Conservation (phyloP, 2,329 filamentous ascomycete genomes). For the Ilyonectria sp. region DNA sequence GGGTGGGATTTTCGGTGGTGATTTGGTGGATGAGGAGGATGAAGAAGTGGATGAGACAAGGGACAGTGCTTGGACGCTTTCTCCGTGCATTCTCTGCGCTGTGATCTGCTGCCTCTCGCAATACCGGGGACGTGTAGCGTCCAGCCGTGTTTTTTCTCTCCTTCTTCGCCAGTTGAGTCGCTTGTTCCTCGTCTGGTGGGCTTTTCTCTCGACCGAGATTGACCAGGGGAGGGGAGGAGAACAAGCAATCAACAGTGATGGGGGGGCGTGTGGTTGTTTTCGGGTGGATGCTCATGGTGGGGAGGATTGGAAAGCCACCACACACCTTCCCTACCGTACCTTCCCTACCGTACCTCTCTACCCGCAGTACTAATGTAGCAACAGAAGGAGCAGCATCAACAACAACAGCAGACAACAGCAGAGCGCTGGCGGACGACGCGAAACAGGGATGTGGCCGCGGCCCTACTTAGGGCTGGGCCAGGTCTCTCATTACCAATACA, state of each 20-base stretch:
- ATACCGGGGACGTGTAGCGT: background rate
- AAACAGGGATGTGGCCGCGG: background rate
- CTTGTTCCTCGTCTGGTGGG: background rate
- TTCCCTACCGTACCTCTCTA: slow-evolving; percentile 8
- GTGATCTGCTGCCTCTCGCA: background rate
- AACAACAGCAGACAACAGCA: background rate
- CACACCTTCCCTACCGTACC: slow-evolving; percentile 3
- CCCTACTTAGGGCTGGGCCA: background rate
- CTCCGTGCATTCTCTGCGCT: background rate
- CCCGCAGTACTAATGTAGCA: slow-evolving; percentile 13
- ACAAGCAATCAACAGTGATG: background rate
- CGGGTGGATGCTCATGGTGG: slow-evolving; percentile 25
- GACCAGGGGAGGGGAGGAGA: background rate
- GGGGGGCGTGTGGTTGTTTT: slow-evolving; percentile 21
- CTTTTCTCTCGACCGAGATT: background rate
- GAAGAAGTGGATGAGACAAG: slow-evolving; percentile 15
- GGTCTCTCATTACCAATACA: slow-evolving; percentile 8
- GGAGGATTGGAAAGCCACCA: slow-evolving; percentile 24
- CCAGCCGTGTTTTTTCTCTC: background rate
- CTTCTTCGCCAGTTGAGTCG: background rate
- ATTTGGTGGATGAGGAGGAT: slow-evolving; percentile 13
- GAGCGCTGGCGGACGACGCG: background rate
- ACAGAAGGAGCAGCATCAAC: slow-evolving; percentile 1
- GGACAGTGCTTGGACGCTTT: background rate
- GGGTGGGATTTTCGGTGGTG: slow-evolving; percentile 27